phyloP scores from a whole-genome alignment of 83 land plant species.

The Larix sibirica region DNA sequence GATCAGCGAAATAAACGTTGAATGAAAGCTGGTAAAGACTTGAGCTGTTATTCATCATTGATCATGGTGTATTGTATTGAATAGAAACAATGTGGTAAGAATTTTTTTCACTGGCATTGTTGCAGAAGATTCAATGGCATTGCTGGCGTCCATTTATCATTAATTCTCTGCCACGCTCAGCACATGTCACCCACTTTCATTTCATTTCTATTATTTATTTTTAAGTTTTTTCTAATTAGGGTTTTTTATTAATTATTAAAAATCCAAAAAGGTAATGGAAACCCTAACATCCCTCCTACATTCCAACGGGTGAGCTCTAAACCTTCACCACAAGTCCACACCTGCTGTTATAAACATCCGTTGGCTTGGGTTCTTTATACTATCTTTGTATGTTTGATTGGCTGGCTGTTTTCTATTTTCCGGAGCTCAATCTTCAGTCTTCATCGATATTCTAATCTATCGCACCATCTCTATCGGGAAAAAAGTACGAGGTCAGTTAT shows the following conservation, averaged over 20 bases:
- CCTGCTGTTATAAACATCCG: slow-evolving; percentile 4
- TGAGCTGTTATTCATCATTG: no score
- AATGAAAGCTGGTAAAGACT: no score
- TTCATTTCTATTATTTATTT: background rate
- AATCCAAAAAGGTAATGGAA: background rate
- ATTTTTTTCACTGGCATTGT: slow-evolving; percentile 11
- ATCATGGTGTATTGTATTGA: no score
- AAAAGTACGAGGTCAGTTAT: background rate
- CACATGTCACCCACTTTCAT: slow-evolving; percentile 7
- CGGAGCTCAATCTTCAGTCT: background rate
- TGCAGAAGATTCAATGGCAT: background rate
- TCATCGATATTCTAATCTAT: background rate
- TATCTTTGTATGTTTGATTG: background rate
- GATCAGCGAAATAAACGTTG: no score
- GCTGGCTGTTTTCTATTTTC: background rate
- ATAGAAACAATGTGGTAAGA: background rate
- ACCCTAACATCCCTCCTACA: no score
- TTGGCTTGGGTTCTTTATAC: background rate
- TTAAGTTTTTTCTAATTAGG: background rate
- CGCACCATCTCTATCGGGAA: background rate
- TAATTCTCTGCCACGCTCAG: background rate
- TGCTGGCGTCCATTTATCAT: slow-evolving; percentile 6
- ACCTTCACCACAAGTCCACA: no score
- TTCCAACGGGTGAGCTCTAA: no score
- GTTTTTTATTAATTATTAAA: background rate